Percentiles rank a stretch among this genome's conserved stretches.
These are phyloP conservation scores for Bertia moriformis DNA, from an alignment of 2,329 filamentous ascomycete genomes.

Conservation along the genomic window DNA sequence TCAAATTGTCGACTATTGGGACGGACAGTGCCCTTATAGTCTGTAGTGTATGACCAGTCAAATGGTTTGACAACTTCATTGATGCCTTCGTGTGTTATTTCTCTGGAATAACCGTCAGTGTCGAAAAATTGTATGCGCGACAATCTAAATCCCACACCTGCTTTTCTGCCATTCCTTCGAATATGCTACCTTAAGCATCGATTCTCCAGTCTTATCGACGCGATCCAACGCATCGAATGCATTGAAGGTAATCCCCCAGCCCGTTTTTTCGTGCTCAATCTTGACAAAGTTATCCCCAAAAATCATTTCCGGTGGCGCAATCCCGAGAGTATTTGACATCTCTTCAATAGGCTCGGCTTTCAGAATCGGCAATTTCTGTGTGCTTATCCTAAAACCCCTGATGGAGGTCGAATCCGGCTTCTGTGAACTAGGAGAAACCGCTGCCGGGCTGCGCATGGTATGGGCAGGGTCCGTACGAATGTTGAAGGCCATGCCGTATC, in stretches of 20 bases:
- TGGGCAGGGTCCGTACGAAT: slow-evolving; percentile 9
- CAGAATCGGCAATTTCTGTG: slow-evolving; percentile 57
- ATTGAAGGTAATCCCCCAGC: slow-evolving; percentile 58
- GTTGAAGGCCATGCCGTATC: no score
- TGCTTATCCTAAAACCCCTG: slow-evolving; percentile 45
- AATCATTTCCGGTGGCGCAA: slow-evolving; percentile 64
- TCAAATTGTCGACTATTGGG: slow-evolving; percentile 6
- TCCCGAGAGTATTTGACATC: slow-evolving; percentile 53
- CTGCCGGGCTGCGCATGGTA: slow-evolving; percentile 21
- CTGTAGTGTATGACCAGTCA: slow-evolving; percentile 65
- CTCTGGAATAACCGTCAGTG: slow-evolving; percentile 21
- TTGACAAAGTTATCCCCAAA: slow-evolving; percentile 58
- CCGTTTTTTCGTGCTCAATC: slow-evolving; percentile 41
- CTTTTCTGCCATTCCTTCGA: slow-evolving; percentile 44
- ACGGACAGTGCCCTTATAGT: slow-evolving; percentile 48
- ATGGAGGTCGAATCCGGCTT: slow-evolving; percentile 21
- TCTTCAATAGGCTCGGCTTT: slow-evolving; percentile 59
- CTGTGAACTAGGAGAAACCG: slow-evolving; percentile 17
- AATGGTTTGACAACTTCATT: slow-evolving; percentile 65
- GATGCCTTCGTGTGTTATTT: slow-evolving; percentile 56
- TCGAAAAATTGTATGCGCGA: no score
- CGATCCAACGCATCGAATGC: slow-evolving; percentile 55
- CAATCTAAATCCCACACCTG: background rate
- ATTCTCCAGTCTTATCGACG: slow-evolving; percentile 59
- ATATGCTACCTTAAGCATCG: slow-evolving; percentile 60